Percentiles rank a stretch among this genome's conserved stretches.
Evolutionary conservation across 768 basidiomycete genomes (phyloP).

Genomic region (Chalciporus piperatus): DNA sequence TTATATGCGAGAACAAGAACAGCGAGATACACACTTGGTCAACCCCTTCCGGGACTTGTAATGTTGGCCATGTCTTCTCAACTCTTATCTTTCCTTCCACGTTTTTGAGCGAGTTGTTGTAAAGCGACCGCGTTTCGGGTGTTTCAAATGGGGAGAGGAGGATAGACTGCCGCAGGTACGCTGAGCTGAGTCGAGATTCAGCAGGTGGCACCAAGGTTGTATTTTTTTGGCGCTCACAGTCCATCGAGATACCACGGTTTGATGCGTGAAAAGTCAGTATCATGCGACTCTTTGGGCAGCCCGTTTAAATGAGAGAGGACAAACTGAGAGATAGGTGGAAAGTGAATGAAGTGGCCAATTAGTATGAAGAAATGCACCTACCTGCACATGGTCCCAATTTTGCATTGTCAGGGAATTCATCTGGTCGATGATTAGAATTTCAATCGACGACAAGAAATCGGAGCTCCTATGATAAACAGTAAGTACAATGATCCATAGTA

Average conservation of each 20-base stretch:
- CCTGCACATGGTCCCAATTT: conserved; percentile 98
- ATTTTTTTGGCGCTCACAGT: conserved; percentile 61
- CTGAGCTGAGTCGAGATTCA: conserved; percentile 49
- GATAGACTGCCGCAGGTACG: conserved; percentile 86
- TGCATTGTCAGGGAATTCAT: conserved; percentile 94
- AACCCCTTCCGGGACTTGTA: conserved; percentile 80
- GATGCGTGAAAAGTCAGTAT: conserved; percentile 93
- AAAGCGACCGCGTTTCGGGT: conserved; percentile 81
- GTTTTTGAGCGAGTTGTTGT: conserved; percentile 73
- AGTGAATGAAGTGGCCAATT: background rate
- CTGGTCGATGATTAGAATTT: conserved; percentile 88
- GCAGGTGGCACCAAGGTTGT: background rate
- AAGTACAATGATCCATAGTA: background rate
- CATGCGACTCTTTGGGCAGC: conserved; percentile 89
- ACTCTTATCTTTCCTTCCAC: conserved; percentile 79
- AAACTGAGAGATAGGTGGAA: conserved; percentile 49
- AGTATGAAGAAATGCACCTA: conserved; percentile 29
- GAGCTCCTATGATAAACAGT: conserved; percentile 51
- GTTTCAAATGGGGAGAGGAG: conserved; percentile 86
- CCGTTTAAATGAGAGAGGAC: conserved; percentile 83
- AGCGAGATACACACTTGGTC: conserved; percentile 55
- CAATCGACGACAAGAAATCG: conserved; percentile 93
- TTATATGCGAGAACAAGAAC: background rate
- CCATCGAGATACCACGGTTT: conserved; percentile 98
- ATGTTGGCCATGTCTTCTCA: conserved; percentile 65